Conservation (phyloP, 1,139 yeast species). For the Groenewaldozyma sp. region DNA sequence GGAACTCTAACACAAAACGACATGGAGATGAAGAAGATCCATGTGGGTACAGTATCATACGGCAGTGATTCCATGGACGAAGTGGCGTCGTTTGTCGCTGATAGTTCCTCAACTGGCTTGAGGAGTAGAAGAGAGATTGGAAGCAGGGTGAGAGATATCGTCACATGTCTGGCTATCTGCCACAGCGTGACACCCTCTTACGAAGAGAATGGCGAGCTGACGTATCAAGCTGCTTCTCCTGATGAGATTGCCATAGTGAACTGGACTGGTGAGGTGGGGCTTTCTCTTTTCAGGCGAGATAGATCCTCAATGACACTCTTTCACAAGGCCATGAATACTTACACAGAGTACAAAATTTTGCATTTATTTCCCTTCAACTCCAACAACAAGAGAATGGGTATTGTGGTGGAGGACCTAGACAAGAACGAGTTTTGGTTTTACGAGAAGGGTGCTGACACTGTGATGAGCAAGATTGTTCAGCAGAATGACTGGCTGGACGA, state of each 20-base stretch:
- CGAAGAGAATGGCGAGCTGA: constrained; percentile 46
- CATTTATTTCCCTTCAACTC: constrained; percentile 91
- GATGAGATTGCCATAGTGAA: constrained; percentile 96
- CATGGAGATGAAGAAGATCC: constrained; percentile 92
- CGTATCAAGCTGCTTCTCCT: constrained; percentile 97
- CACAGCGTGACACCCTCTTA: constrained; percentile 91
- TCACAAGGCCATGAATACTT: constrained; percentile 51
- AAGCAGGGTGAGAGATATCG: constrained; percentile 66
- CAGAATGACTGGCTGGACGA: constrained; percentile 95
- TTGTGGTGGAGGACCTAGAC: constrained; percentile 55
- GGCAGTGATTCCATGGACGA: constrained; percentile 90
- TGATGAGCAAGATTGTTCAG: constrained; percentile 78
- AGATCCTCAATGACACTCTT: constrained; percentile 60
- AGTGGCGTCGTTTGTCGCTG: constrained; percentile 58
- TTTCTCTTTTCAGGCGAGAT: constrained; percentile 72
- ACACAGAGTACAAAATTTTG: constrained; percentile 55
- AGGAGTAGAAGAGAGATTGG: constrained; percentile 58
- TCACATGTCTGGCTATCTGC: constrained; percentile 77
- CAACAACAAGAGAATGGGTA: constrained; percentile 95
- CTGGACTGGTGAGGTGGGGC: constrained; percentile 80
- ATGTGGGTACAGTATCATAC: constrained; percentile 85
- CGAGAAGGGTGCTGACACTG: constrained; percentile 95
- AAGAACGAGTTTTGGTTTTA: constrained; percentile 72
- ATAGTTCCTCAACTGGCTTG: constrained; percentile 22
- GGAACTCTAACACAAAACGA: constrained; percentile 97